Evolutionary conservation across 441 rosid species (phyloP), one percentile per base, ranked within the genome.

Genomic region (Viola pubescens): DNA sequence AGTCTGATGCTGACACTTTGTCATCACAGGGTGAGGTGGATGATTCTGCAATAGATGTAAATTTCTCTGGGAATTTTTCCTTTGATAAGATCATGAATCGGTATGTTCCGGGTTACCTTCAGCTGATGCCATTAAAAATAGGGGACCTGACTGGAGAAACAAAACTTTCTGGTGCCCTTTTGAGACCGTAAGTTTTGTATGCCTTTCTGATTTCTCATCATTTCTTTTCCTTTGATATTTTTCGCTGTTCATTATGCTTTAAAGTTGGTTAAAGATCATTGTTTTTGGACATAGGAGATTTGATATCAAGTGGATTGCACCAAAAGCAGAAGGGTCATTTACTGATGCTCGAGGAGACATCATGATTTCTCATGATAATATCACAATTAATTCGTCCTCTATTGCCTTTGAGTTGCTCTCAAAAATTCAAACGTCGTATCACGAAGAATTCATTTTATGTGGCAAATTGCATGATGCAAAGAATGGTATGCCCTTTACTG

Each of bases 331-430:
- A 81, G 97, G 97, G 65, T 94, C 97, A 68, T 88, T 90, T 67
- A 76, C 77, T 66, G 99, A 94, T 82, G 97, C 97, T 77, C 89
- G 99, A 69, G 99, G 99, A 69, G 95, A 88, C 80, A 87, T 94
- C 56, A 71, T 94, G 79, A 87, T 94, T 78, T 84, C 91, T 59
- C 95, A 86, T 81, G 94, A 90, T 73, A 81, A 75, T 60, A 85
- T 94, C 40, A 87, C 87, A 43, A 71, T 90, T 67, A 82, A 77
- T 74, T 88, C 99, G 58, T 88, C 99, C 40, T 83, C 99, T 62
- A 77, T 72, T 75, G 95, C 91, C 73, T 94, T 94, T 75, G 96
- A 94, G 63, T 77, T 94, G 63, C 78, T 73, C 78, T 65, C 96
- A 51, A 87, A 87, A 75, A 73, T 94, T 69, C 85, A 80, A 58